Conservation (phyloP, 2,329 filamentous ascomycete genomes). For the Colletotrichum horii region DNA sequence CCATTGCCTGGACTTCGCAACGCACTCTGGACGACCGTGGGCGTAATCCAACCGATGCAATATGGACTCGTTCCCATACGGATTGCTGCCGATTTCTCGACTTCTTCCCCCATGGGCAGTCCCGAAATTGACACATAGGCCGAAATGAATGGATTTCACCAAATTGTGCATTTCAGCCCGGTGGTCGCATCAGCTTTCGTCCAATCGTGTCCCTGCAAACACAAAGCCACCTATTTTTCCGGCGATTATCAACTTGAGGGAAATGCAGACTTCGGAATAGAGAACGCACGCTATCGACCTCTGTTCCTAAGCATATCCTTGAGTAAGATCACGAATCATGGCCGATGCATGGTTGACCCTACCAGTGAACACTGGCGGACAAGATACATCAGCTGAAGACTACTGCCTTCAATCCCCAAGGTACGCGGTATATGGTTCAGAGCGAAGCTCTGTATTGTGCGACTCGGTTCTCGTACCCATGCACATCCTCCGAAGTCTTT, state of each 20-base stretch:
- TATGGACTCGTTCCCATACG: background rate
- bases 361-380: background rate
- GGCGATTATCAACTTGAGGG: background rate
- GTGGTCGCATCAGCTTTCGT: background rate
- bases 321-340: background rate
- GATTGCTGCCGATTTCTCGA: background rate
- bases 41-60: background rate
- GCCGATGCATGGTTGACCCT: background rate
- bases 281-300: background rate
- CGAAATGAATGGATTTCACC: background rate
- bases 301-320: background rate
- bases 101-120: background rate
- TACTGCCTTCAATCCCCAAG: background rate
- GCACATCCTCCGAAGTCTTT: background rate
- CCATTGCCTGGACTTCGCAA: background rate
- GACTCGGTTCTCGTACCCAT: background rate
- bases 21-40: background rate
- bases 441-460: background rate
- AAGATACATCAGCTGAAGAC: background rate
- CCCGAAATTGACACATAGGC: background rate
- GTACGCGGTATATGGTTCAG: background rate
- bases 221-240: background rate
- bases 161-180: background rate
- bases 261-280: background rate
- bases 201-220: background rate